phyloP scores from a whole-genome alignment of 179 eudicot genomes.

The Beta corolliflora region DNA sequence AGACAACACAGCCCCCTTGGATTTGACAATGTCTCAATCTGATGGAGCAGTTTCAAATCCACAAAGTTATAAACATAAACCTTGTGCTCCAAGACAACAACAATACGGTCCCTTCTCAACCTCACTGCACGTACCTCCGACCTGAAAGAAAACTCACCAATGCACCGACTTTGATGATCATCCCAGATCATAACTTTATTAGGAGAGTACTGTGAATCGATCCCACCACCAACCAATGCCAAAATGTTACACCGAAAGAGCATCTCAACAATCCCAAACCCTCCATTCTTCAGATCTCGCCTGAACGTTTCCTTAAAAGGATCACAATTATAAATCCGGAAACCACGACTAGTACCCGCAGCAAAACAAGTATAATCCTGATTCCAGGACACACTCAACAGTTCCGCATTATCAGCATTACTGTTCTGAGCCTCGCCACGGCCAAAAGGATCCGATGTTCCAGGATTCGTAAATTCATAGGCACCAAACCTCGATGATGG shows the following conservation, averaged over 20 bases:
- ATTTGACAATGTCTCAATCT: conserved; percentile 83
- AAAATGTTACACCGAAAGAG: conserved; percentile 83
- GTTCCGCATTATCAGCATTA: conserved; percentile 62
- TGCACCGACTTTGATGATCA: conserved; percentile 93
- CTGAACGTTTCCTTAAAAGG: conserved; percentile 94
- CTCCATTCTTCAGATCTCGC: conserved; percentile 86
- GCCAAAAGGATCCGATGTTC: conserved; percentile 41
- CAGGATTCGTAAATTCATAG: conserved; percentile 41
- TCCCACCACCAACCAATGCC: conserved; percentile 88
- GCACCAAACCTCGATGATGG: conserved; percentile 46
- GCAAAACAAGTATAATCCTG: conserved; percentile 95
- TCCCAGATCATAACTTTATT: conserved; percentile 97
- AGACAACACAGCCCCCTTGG: conserved; percentile 94
- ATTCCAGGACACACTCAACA: conserved; percentile 84
- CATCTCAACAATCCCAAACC: conserved; percentile 93
- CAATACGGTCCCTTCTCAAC: conserved; percentile 82
- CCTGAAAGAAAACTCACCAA: conserved; percentile 94
- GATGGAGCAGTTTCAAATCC: conserved; percentile 91
- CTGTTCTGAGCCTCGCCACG: conserved; percentile 42
- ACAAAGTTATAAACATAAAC: conserved; percentile 78
- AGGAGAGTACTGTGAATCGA: conserved; percentile 79
- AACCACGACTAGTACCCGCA: conserved; percentile 86
- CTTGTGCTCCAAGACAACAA: conserved; percentile 94
- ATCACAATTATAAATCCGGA: conserved; percentile 88
- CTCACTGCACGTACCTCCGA: conserved; percentile 93